These are phyloP conservation scores for Pseudoperonospora humuli DNA, from an alignment of 352 stramenopile genomes.

Conservation along the genomic window DNA sequence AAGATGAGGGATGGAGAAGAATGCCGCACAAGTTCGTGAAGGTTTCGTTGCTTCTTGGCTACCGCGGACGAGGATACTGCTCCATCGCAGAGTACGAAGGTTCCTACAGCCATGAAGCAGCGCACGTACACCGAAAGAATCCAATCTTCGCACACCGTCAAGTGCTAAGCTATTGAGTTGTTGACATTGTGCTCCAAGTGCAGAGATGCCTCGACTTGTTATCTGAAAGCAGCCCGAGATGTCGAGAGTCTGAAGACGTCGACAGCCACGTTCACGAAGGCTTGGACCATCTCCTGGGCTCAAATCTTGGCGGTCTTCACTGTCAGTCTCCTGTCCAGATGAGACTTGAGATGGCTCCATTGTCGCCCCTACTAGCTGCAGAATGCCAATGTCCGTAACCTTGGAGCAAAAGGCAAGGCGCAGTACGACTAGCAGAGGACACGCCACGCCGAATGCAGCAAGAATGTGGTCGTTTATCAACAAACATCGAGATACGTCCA, in stretches of 20 bases:
- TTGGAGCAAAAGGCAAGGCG: constrained; percentile 44
- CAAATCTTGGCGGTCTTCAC: too few species aligned
- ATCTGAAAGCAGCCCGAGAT: constrained; percentile 62
- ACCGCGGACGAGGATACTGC: constrained; percentile 51
- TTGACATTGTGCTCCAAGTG: constrained; percentile 29
- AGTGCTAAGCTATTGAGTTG: constrained; percentile 41
- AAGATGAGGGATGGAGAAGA: constrained; percentile 63
- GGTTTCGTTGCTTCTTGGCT: constrained; percentile 9
- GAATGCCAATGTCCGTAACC: constrained; percentile 48
- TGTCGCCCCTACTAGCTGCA: constrained; percentile 32
- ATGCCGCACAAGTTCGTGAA: constrained; percentile 21
- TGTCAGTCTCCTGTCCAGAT: not conserved
- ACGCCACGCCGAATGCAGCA: constrained; percentile 33
- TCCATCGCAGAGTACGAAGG: constrained; percentile 39
- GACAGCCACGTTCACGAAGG: constrained; percentile 26
- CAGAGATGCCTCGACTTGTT: constrained; percentile 36
- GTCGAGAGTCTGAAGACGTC: constrained; percentile 37
- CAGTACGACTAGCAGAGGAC: constrained; percentile 30
- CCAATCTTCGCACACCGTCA: constrained; percentile 50
- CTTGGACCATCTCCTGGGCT: constrained; percentile 14
- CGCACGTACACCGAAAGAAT: constrained; percentile 14
- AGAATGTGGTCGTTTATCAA: constrained; percentile 52
- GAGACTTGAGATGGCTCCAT: not conserved
- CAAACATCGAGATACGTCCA: constrained; percentile 49
- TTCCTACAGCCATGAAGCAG: constrained; percentile 31